Conservation (phyloP, 805 yeast species). For the Candida insectorum region DNA sequence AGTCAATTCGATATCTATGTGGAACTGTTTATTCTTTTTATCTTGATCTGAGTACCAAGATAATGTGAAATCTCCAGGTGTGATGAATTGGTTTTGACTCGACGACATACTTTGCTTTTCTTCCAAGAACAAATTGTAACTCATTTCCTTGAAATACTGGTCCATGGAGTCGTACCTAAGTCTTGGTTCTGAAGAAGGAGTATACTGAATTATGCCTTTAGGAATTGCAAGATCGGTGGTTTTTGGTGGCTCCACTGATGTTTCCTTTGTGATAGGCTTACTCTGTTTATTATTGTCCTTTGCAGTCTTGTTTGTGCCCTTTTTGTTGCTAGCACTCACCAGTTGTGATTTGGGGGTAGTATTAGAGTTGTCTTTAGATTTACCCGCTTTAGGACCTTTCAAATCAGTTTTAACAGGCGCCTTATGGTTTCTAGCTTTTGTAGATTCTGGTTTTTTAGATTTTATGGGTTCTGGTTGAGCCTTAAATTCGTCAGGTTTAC, state of each 20-base stretch:
- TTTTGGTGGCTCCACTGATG: not conserved
- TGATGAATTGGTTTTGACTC: conserved; percentile 34
- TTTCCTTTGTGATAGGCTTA: not conserved
- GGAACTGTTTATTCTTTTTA: conserved; percentile 37
- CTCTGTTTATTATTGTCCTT: not conserved
- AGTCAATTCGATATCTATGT: conserved; percentile 39
- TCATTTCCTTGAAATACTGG: conserved; percentile 55
- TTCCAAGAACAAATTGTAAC: conserved; percentile 61
- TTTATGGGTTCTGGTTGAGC: too few relatives aligned
- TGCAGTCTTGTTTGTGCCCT: not conserved
- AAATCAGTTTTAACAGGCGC: too few relatives aligned
- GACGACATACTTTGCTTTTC: conserved; percentile 41
- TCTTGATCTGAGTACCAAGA: conserved; percentile 50
- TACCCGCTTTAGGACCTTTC: too few relatives aligned
- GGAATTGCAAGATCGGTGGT: conserved; percentile 13
- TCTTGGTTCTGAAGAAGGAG: conserved; percentile 37
- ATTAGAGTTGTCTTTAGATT: not conserved
- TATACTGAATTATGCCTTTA: conserved; percentile 25
- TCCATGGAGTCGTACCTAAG: conserved; percentile 47
- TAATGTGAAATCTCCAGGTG: conserved; percentile 42
- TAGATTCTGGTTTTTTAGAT: too few relatives aligned
- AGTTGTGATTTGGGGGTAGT: too few relatives aligned
- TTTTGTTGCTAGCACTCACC: not conserved
- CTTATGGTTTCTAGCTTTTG: too few relatives aligned
- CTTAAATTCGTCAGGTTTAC: too few relatives aligned